Conservation (phyloP, 1,284 basidiomycete genomes). For the Cystobasidium sp. region DNA sequence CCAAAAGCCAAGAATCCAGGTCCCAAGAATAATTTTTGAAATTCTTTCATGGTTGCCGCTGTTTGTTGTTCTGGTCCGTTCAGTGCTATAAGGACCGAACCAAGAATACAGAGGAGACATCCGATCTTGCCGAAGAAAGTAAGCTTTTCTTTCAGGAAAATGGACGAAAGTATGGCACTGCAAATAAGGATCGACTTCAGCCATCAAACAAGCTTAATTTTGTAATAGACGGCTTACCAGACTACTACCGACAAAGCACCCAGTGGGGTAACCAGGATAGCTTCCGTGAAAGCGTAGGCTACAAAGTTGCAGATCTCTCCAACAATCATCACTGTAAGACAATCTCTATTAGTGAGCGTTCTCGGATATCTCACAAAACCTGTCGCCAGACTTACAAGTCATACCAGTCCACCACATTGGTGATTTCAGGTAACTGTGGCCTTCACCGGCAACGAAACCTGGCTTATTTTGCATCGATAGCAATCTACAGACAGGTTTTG, state of each 20-base stretch:
- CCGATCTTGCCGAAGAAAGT: slow-evolving; percentile 80
- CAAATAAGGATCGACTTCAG: background rate
- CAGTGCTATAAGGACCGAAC: slow-evolving; percentile 78
- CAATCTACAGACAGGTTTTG: slow-evolving; percentile 51
- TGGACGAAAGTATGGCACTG: slow-evolving; percentile 81
- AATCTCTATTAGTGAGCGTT: background rate
- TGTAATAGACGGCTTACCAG: slow-evolving; percentile 59
- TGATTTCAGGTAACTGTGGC: slow-evolving; percentile 88
- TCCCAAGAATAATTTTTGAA: slow-evolving; percentile 80
- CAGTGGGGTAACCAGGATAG: slow-evolving; percentile 74
- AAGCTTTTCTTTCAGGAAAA: slow-evolving; percentile 90
- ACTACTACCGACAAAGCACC: slow-evolving; percentile 95
- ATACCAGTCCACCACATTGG: slow-evolving; percentile 79
- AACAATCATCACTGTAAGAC: slow-evolving; percentile 57
- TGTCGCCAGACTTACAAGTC: slow-evolving; percentile 48
- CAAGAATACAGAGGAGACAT: slow-evolving; percentile 83
- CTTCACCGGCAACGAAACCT: slow-evolving; percentile 76
- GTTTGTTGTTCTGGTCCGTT: slow-evolving; percentile 81
- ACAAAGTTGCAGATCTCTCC: slow-evolving; percentile 70
- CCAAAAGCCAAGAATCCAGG: slow-evolving; percentile 85
- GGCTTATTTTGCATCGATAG: slow-evolving; percentile 58
- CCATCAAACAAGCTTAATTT: background rate
- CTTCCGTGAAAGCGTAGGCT: slow-evolving; percentile 85
- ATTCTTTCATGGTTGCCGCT: slow-evolving; percentile 76
- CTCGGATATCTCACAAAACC: background rate